Conservation (phyloP, 176 grass and related monocot genomes). For the Carex scoparia region DNA sequence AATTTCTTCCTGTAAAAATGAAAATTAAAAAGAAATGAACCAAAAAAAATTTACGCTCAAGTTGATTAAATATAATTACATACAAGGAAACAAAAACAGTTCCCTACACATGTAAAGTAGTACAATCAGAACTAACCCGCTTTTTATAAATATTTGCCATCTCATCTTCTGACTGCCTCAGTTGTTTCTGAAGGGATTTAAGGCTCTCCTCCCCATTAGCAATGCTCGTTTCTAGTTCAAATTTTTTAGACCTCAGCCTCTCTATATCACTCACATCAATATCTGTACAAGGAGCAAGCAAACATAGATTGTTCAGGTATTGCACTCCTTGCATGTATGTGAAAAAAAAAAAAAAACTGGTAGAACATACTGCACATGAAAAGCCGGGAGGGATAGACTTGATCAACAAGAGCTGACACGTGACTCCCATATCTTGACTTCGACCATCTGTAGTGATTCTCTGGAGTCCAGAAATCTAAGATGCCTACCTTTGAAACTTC, state of each 20-base stretch:
- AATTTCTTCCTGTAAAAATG: constrained; percentile 57
- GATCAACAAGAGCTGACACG: constrained; percentile 48
- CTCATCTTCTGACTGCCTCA: constrained; percentile 67
- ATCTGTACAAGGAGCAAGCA: constrained; percentile 41
- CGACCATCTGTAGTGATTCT: constrained; percentile 74
- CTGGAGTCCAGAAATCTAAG: constrained; percentile 77
- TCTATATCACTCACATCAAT: constrained; percentile 59
- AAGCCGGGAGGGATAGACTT: constrained; percentile 37
- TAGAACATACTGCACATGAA: constrained; percentile 62
- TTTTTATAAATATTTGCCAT: constrained; percentile 57
- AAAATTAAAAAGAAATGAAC: constrained; percentile 17
- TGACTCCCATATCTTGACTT: constrained; percentile 68
- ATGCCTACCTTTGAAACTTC: constrained; percentile 47
- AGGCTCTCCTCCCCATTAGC: constrained; percentile 33
- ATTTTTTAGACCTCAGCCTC: constrained; percentile 32
- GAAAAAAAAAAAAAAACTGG: not conserved
- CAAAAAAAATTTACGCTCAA: not conserved
- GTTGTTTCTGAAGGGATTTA: constrained; percentile 40
- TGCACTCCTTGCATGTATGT: not conserved
- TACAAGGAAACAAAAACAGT: not conserved
- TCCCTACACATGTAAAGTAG: not conserved
- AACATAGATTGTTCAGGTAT: constrained; percentile 21
- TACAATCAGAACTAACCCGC: constrained; percentile 44
- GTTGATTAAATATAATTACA: not conserved
- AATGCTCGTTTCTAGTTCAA: constrained; percentile 33